Percentiles rank a stretch among this genome's conserved stretches.
phyloP scores from a whole-genome alignment of 2,329 filamentous ascomycete species.

The Trichoderma sp. region DNA sequence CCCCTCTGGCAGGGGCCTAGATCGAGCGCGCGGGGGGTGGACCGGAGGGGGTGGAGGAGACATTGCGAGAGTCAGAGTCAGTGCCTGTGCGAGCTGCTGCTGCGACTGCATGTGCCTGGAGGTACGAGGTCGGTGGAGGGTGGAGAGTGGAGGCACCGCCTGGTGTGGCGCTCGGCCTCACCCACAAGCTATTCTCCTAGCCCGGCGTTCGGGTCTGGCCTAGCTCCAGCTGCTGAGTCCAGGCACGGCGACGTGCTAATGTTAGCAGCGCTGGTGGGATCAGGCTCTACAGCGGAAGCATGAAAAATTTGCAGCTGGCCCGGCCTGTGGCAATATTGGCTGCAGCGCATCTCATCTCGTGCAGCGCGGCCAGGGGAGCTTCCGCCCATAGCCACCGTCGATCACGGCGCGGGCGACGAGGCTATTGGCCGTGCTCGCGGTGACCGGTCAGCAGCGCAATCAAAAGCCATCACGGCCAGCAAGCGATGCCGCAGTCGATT shows the following conservation, averaged over 20 bases:
- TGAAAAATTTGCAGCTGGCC: constrained; percentile 4
- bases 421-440: not conserved
- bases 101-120: constrained; percentile 21
- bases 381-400: constrained; percentile 6
- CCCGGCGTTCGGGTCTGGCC: constrained; percentile 22
- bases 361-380: not conserved
- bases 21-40: not conserved
- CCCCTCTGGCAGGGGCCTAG: constrained; percentile 1
- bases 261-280: not conserved
- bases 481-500: not conserved
- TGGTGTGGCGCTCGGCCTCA: constrained; percentile 27
- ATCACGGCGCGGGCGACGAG: not conserved
- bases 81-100: not conserved
- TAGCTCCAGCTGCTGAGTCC: constrained; percentile 13
- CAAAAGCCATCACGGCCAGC: not conserved
- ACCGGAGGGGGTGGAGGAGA: not conserved
- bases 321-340: not conserved
- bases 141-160: not conserved
- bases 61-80: not conserved
- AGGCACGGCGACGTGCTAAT: not conserved
- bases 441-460: not conserved
- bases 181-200: constrained; percentile 27
- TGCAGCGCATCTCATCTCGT: constrained; percentile 2
- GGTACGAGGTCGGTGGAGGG: constrained; percentile 14
- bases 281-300: no score